Base-by-base conservation (phyloP, 1,139 yeast genomes). In the Kodamaea ohmeri region DNA sequence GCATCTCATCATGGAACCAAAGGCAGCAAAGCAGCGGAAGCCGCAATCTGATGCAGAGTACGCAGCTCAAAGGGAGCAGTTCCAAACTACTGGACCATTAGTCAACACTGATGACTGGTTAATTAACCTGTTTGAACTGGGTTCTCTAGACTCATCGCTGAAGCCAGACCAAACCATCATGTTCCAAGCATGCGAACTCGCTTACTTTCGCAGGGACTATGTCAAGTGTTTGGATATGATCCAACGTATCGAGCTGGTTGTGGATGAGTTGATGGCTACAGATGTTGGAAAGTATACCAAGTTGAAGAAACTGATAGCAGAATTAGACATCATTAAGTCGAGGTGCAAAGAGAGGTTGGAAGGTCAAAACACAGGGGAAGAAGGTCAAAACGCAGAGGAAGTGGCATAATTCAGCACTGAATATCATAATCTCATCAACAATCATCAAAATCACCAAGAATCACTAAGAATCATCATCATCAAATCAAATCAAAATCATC, bases 21-120 rank as follows among this genome's bases (percentile, higher is more conserved):
- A 31, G 14, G 27, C 34, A 28, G 26, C 42, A 19, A 52, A 51
- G 33, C 50, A 47, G 33, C 39, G 89, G 29, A 81, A 79, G 47
- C 78, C 76, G 0, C 89, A 83, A 51, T 53, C 78, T 1, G 76
- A 71, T 30, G 83, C 76, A 42, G 79, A 73, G 36, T 82, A 60
- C 46, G 53, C 49, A 15, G 51, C 44, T 4, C 87, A 83, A 49
- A 58, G 61, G 40, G 30, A 39, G 2, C 70, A 66, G 42, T 82
- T 76, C 52, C 57, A 54, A 39, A 40, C 46, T 2, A 43, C 60
- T 1, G 88, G 88, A 0, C 87, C 87, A 0, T 58, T 62, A 3
- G 49, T 74, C 17, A 74, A 77, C 42, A 67, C 72, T 0, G 61
- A 57, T 3, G 59, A 63, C 22, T 76, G 82, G 78, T 63, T 79